Evolutionary conservation across 768 basidiomycete species (phyloP).

Genomic region (Tremella mesenterica): DNA sequence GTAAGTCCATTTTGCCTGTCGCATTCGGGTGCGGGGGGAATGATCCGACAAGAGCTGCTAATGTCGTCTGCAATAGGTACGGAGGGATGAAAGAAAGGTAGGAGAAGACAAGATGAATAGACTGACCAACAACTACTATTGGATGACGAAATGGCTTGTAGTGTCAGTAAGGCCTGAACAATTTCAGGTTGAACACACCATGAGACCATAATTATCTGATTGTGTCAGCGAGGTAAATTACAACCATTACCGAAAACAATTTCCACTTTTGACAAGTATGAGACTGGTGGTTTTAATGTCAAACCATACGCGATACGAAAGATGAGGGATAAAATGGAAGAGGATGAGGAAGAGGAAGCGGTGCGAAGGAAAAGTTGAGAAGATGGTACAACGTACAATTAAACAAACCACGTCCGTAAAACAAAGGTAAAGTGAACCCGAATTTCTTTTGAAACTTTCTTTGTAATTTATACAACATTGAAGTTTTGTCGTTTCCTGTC

Average conservation of each 20-base stretch:
- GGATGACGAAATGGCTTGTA: constrained; percentile 76
- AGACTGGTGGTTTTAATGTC: too few species aligned
- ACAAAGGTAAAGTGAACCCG: constrained; percentile 93
- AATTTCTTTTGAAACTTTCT: constrained; percentile 85
- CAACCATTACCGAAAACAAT: too few species aligned
- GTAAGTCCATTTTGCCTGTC: background rate
- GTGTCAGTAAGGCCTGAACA: background rate
- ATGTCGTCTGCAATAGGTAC: background rate
- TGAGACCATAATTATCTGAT: constrained; percentile 82
- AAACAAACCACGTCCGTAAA: constrained; percentile 59
- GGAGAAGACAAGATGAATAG: background rate
- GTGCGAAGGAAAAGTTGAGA: too few species aligned
- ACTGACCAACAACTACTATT: constrained; percentile 94
- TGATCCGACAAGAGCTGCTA: background rate
- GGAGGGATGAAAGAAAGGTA: background rate
- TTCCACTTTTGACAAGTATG: too few species aligned
- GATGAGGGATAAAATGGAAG: too few species aligned
- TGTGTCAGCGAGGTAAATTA: constrained; percentile 9
- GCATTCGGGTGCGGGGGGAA: too few species aligned
- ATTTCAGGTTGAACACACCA: constrained; percentile 49
- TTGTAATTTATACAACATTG: constrained; percentile 73
- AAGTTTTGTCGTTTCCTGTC: constrained; percentile 74
- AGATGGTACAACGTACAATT: background rate
- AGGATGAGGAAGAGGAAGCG: too few species aligned
- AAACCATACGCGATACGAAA: too few species aligned